phyloP scores from a whole-genome alignment of 352 stramenopile genomes.

The Pythium rhizo-oryzae region DNA sequence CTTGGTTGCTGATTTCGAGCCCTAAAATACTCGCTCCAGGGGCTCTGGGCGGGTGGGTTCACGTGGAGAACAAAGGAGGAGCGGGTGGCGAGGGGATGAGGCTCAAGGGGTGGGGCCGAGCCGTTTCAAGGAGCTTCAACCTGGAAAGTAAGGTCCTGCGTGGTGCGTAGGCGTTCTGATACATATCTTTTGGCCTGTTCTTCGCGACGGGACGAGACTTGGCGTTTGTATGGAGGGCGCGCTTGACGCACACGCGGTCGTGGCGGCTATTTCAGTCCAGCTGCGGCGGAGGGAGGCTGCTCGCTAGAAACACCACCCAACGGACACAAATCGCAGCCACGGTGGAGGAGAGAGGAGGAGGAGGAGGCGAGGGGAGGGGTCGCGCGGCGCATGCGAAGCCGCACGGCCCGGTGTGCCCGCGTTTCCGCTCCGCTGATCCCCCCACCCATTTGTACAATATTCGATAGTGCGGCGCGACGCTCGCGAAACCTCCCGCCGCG shows the following conservation, averaged over 20 bases:
- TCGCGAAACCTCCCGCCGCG: neutral
- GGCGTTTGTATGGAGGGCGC: slow-evolving; percentile 6
- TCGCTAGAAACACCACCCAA: slow-evolving; percentile 2
- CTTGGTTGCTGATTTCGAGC: neutral
- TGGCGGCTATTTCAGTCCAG: slow-evolving; percentile 1
- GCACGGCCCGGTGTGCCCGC: neutral
- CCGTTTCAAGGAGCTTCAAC: slow-evolving; percentile 16
- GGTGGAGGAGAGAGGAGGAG: too few relatives aligned
- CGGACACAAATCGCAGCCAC: slow-evolving; percentile 7
- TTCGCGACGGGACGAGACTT: neutral
- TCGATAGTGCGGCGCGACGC: neutral
- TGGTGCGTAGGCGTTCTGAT: slow-evolving; percentile 3
- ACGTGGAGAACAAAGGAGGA: slow-evolving; percentile 3
- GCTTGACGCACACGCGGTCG: neutral
- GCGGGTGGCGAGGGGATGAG: neutral
- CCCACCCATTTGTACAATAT: neutral
- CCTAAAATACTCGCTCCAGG: slow-evolving; percentile 14
- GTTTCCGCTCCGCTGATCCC: neutral
- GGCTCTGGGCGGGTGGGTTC: slow-evolving; percentile 11
- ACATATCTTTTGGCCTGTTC: slow-evolving; percentile 8
- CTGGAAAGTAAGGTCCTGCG: too few relatives aligned
- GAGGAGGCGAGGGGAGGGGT: slow-evolving; percentile 3
- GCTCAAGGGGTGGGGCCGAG: too few relatives aligned
- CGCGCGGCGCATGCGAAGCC: neutral
- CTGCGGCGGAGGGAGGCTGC: neutral